Base-by-base conservation (phyloP, 2,329 filamentous ascomycete species). In the Colletotrichum sojae region DNA sequence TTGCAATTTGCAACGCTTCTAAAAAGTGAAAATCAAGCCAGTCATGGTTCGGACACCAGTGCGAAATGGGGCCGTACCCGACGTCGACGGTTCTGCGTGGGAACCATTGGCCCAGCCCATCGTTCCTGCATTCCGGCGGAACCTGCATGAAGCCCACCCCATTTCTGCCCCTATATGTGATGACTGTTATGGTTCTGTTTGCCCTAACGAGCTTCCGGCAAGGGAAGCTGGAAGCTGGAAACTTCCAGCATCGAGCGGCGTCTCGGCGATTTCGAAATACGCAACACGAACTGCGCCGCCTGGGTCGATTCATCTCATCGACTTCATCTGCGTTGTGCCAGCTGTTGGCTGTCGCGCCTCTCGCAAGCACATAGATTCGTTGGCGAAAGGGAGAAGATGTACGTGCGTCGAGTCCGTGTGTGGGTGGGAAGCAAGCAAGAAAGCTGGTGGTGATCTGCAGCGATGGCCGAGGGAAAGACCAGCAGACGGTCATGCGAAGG, bases 81-180 rank as follows among this genome's bases (percentile, higher is more conserved):
- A 27, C 31, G 49, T 15, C n/a, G 27, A 27, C 31, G 49, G 36
- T 49, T 20, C 27, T 63, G 15, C 15, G 49, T 58, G 31, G 36
- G 43, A 52, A 43, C 18, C 36, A 60, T 66, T 69, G 66, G 62
- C 55, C 45, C 40, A 56, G 62, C 51, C 55, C 27, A 22, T 31
- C 36, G 67, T 66, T 66, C 66, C 67, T 69, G 67, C 62, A 67
- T 67, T 55, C 22, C 8, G 51, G 67, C 62, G 62, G 62, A 69
- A 66, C 55, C 51, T 51, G 55, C 66, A 61, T 61, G 49, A 67
- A 55, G 54, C 49, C 54, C 20, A 46, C 16, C 46, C 49, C 59
- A 62, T 53, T 36, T 49, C 59, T 48, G 39, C 55, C 63, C 63
- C 63, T 67, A 67, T 56, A 56, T 67, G 13, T 55, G 49, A 20